These are phyloP conservation scores for Salix koriyanagi DNA, from an alignment of 345 rosid genomes.

Conservation along the genomic window DNA sequence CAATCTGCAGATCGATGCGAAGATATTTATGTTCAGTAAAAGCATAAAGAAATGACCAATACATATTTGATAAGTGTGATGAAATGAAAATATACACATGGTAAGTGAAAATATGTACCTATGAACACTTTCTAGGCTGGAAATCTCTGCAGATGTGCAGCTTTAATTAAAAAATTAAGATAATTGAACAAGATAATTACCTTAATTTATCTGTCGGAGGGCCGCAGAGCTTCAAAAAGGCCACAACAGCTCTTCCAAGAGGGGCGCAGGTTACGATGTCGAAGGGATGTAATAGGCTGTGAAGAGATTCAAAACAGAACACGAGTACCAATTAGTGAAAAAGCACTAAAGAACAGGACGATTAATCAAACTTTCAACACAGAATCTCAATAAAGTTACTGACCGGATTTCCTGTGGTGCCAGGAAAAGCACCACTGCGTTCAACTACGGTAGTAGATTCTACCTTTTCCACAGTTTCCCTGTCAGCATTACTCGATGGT, in stretches of 20 bases:
- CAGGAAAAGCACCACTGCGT: constrained; percentile 22
- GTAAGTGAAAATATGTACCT: not conserved
- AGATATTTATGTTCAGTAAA: not conserved
- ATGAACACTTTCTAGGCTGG: not conserved
- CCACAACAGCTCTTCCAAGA: constrained; percentile 83
- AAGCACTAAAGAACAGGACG: not conserved
- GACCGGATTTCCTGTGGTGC: constrained; percentile 43
- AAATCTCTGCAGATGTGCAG: not conserved
- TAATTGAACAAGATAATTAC: not conserved
- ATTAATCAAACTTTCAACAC: not conserved
- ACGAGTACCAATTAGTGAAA: not conserved
- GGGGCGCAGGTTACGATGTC: constrained; percentile 18
- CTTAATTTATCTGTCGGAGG: constrained; percentile 23
- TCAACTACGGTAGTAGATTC: constrained; percentile 17
- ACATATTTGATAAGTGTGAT: not conserved
- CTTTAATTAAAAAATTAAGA: no score
- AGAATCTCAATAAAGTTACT: constrained; percentile 3
- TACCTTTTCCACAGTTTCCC: constrained; percentile 9
- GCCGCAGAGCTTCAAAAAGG: constrained; percentile 50
- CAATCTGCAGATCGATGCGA: not conserved
- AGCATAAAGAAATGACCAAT: not conserved
- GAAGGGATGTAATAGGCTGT: constrained; percentile 35
- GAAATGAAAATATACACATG: not conserved
- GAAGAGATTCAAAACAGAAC: not conserved
- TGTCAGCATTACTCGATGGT: constrained; percentile 28